Percentiles rank a stretch among this genome's conserved stretches.
Evolutionary conservation across 129 eudicot genomes (phyloP).

Genomic region (Flaveria trinervia): DNA sequence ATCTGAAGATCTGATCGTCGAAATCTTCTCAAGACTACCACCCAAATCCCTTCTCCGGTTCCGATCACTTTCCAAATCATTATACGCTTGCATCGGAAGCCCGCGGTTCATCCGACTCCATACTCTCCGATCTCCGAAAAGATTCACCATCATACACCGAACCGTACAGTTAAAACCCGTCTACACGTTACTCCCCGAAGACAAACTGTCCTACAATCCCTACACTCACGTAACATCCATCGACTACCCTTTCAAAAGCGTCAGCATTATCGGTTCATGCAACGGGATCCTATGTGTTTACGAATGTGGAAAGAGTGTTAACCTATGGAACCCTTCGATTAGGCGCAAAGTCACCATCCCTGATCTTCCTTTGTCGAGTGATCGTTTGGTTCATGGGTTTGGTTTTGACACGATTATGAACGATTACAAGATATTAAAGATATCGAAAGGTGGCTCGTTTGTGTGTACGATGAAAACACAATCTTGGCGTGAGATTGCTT

Average conservation of each 20-base stretch:
- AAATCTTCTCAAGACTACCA: slow-evolving; percentile 37
- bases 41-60: slow-evolving; percentile 38
- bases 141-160: not conserved
- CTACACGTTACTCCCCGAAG: slow-evolving; percentile 3
- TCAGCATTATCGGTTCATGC: not conserved
- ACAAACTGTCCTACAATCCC: not conserved
- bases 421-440: slow-evolving; percentile 22
- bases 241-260: not conserved
- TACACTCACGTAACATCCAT: not conserved
- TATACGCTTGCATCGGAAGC: slow-evolving; percentile 17
- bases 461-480: slow-evolving; percentile 7
- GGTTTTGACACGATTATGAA: slow-evolving; percentile 4
- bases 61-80: slow-evolving; percentile 45
- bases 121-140: slow-evolving; percentile 15
- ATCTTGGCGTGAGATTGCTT: not conserved
- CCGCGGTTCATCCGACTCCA: slow-evolving; percentile 29
- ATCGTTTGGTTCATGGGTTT: not conserved
- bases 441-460: not conserved
- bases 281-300: slow-evolving; percentile 7
- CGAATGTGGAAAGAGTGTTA: not conserved
- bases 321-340: slow-evolving; percentile 14
- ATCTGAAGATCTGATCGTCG: slow-evolving; percentile 25
- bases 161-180: not conserved
- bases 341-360: not conserved
- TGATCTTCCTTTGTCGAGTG: not conserved